Base-by-base conservation (phyloP, 2,329 filamentous ascomycete species). In the Ascochyta koolunga region DNA sequence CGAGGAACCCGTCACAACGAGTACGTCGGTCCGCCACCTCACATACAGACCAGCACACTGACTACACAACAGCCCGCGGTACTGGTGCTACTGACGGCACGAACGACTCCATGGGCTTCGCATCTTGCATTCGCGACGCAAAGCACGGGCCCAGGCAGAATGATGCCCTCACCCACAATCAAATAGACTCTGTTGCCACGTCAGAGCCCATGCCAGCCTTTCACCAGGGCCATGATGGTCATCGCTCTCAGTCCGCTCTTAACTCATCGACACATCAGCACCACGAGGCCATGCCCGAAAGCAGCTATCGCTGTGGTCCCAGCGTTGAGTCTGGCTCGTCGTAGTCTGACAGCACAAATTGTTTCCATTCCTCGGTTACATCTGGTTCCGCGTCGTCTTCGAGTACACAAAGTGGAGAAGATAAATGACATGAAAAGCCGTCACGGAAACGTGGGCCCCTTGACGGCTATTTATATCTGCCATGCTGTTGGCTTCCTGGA, bases 401-500 rank as follows among this genome's bases (percentile, higher is more conserved):
- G n/a, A 62, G 53, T 31, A 60, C 61, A 56, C 10, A 61, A 51
- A 50, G 58, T 54, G 37, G 33, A 32, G 31, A 37, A 16, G n/a
- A 27, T 6, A n/a, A 38, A 43, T 67, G 61, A 64, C 54, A 70
- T 63, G 65, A 66, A 37, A 68, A 67, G 54, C 51, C 65, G 59
- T 56, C 59, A 52, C 47, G 57, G 57, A 60, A 62, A 21, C 62
- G 61, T 37, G 59, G 66, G 21, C 67, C 63, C 53, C 55, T 59
- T 22, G 64, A 66, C 36, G 67, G 68, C 40, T 50, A 61, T 4
- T 50, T 67, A 21, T 73, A 74, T 48, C 71, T 62, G 59, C 61
- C 65, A 7, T 68, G 69, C 46, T 68, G 68, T 40, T 73, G 66
- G 65, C 62, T 74, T 13, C 72, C 72, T 31, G 60, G 69, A 41